These are phyloP conservation scores for Penicillium ochrochloron DNA, from an alignment of 495 filamentous ascomycete genomes.

Conservation along the genomic window DNA sequence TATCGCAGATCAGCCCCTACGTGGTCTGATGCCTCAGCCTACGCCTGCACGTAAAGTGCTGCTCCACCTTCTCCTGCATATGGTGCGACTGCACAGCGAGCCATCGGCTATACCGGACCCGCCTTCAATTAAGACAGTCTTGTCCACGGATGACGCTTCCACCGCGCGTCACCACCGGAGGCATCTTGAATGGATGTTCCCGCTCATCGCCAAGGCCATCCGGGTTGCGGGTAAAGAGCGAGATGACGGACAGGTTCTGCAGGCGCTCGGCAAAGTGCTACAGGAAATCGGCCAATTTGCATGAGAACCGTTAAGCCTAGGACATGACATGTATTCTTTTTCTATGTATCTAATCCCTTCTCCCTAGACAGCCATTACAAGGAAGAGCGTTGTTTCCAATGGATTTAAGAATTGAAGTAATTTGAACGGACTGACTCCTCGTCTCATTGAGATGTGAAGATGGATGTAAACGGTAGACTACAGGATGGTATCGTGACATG, in stretches of 20 bases:
- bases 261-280: constrained; percentile 68
- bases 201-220: constrained; percentile 72
- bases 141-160: constrained; percentile 15
- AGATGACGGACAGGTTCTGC: constrained; percentile 61
- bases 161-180: constrained; percentile 50
- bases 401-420: constrained; percentile 1
- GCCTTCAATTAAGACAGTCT: constrained; percentile 46
- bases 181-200: constrained; percentile 83
- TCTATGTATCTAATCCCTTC: constrained; percentile 16
- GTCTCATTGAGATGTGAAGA: constrained; percentile 10
- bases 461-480: constrained; percentile 25
- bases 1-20: constrained; percentile 87
- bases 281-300: constrained; percentile 59
- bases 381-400: background rate
- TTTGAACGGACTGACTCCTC: constrained; percentile 4
- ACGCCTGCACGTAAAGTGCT: constrained; percentile 79
- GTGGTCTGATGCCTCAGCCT: constrained; percentile 92
- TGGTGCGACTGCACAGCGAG: constrained; percentile 71
- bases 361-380: background rate
- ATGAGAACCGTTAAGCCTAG: background rate
- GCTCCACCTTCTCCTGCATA: constrained; percentile 65
- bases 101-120: constrained; percentile 71
- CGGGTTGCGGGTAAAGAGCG: constrained; percentile 67
- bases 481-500: constrained; percentile 29
- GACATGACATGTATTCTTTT: constrained; percentile 10